Evolutionary conservation across 73 alveolate genomes (phyloP).

Genomic region (Stentor coeruleus): DNA sequence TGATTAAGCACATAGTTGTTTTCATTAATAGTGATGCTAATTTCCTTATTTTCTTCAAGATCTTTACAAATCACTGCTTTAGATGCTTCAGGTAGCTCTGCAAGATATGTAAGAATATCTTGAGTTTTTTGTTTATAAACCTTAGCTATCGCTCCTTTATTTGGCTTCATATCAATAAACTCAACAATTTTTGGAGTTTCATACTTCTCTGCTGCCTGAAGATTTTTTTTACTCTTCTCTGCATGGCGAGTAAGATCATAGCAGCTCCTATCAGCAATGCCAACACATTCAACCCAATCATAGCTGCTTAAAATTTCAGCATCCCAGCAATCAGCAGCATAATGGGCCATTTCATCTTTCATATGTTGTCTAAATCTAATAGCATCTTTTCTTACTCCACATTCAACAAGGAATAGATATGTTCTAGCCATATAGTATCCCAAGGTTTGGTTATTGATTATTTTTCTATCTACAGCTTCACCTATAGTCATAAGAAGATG

Average conservation of each 20-base stretch:
- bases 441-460: constrained; percentile 93
- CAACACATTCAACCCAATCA: constrained; percentile 99
- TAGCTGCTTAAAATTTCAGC: constrained; percentile 97
- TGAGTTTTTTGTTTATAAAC: constrained; percentile 80
- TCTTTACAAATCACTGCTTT: constrained; percentile 60
- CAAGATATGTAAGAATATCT: constrained; percentile 67
- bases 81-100: constrained; percentile 68
- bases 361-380: constrained; percentile 97
- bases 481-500: constrained; percentile 55
- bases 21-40: constrained; percentile 57
- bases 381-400: constrained; percentile 84
- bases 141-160: constrained; percentile 75
- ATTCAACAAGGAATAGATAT: constrained; percentile 66
- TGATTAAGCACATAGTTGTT: constrained; percentile 48
- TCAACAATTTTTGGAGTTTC: constrained; percentile 78
- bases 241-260: constrained; percentile 93
- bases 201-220: constrained; percentile 84
- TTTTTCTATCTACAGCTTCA: constrained; percentile 82
- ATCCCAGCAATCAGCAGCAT: constrained; percentile 99
- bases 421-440: constrained; percentile 98
- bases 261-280: constrained; percentile 98
- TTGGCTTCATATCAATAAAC: constrained; percentile 54
- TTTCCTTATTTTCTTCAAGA: constrained; percentile 59
- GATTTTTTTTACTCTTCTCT: constrained; percentile 67
- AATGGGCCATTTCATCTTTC: constrained; percentile 99